Percentiles rank a stretch among this genome's conserved stretches.
phyloP scores from a whole-genome alignment of 2,329 filamentous ascomycete genomes.

The Beauveria caledonica region DNA sequence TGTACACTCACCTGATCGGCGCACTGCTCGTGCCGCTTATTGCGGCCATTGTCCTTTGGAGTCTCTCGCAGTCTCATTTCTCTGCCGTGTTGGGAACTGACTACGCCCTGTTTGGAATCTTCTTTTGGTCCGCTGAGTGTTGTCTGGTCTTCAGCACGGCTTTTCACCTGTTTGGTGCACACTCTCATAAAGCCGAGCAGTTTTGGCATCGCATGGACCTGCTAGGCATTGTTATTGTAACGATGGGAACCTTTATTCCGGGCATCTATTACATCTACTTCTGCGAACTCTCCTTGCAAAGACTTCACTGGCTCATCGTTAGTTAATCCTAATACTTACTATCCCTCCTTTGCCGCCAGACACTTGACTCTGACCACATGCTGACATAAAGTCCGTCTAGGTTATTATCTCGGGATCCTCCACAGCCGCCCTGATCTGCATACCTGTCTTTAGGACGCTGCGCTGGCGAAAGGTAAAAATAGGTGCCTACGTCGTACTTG shows the following conservation, averaged over 20 bases:
- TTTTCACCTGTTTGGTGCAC: constrained; percentile 13
- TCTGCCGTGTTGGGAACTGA: not conserved
- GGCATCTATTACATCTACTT: constrained; percentile 16
- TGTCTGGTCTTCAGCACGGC: constrained; percentile 13
- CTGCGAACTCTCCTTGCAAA: constrained; percentile 13
- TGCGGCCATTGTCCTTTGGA: not conserved
- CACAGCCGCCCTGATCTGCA: constrained; percentile 12
- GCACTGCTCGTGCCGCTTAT: constrained; percentile 3
- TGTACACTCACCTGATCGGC: constrained; percentile 11
- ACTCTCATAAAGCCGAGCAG: constrained; percentile 14
- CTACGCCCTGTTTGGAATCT: constrained; percentile 13
- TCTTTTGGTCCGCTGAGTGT: constrained; percentile 14
- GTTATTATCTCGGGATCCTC: constrained; percentile 8
- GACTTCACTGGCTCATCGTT: constrained; percentile 15
- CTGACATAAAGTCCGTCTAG: not conserved
- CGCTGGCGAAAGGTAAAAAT: constrained; percentile 14
- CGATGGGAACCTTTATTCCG: constrained; percentile 14
- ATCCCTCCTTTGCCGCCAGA: not conserved
- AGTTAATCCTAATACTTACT: not conserved
- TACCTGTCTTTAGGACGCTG: constrained; percentile 12
- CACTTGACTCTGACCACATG: not conserved
- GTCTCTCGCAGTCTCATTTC: constrained; percentile 6
- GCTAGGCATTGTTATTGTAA: constrained; percentile 16
- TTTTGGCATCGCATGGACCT: constrained; percentile 17
- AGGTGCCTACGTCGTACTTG: constrained; percentile 11